A percentile compares a stretch with the other conserved stretches of the same genome.
phyloP scores from a whole-genome alignment of 345 rosid species.

The Eucalyptus brandiana region DNA sequence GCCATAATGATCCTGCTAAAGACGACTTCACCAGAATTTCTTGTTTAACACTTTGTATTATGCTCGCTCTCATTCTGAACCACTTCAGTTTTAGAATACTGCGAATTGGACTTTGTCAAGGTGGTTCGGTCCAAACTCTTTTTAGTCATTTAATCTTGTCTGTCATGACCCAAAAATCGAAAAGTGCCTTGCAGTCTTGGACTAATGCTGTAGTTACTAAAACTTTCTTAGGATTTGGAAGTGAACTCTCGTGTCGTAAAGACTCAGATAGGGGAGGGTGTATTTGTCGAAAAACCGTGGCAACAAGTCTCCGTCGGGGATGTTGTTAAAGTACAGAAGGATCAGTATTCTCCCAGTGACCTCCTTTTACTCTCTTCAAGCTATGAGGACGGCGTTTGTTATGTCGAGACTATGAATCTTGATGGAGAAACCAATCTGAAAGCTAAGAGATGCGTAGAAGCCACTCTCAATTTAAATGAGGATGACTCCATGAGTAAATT shows the following conservation, averaged over 20 bases:
- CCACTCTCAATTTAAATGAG: conserved; percentile 20
- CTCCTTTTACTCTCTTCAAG: conserved; percentile 57
- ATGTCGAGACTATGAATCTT: conserved; percentile 79
- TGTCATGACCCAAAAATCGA: background rate
- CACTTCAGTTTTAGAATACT: background rate
- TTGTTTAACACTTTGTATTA: background rate
- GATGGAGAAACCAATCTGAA: conserved; percentile 80
- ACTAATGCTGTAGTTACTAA: background rate
- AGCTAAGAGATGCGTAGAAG: conserved; percentile 53
- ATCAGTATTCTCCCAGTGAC: conserved; percentile 60
- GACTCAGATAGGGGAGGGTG: conserved; percentile 31
- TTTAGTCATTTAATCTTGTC: background rate
- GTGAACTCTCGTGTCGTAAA: conserved; percentile 36
- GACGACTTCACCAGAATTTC: background rate
- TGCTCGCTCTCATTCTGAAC: background rate
- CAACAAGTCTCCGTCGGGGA: conserved; percentile 51
- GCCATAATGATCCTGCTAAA: background rate
- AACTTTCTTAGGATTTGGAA: conserved; percentile 22
- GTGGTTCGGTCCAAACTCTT: background rate
- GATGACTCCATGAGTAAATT: conserved; percentile 36
- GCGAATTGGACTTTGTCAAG: background rate
- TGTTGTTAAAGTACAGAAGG: conserved; percentile 43
- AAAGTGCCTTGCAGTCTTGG: background rate
- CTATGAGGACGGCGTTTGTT: conserved; percentile 72
- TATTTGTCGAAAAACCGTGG: conserved; percentile 36